These are phyloP conservation scores for Carex arenaria DNA, from an alignment of 202 grass and related monocot species.

Conservation along the genomic window DNA sequence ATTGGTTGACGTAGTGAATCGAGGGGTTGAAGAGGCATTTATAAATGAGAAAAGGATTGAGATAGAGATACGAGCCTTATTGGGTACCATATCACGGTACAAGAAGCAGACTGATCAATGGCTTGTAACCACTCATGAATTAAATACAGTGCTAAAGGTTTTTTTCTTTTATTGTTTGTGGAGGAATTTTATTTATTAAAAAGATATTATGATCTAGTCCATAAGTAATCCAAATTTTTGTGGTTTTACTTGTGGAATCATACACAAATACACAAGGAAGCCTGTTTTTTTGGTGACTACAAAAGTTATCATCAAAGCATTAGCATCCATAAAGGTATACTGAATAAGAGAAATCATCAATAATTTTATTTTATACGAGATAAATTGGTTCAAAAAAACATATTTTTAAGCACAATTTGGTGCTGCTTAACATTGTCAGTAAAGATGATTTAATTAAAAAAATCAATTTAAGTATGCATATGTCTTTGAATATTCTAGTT, in stretches of 20 bases:
- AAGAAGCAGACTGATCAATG: constrained; percentile 81
- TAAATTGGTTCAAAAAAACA: not conserved
- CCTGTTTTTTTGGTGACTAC: not conserved
- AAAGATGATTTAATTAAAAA: not conserved
- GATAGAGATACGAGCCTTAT: constrained; percentile 54
- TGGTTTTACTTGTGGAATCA: not conserved
- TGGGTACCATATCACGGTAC: constrained; percentile 47
- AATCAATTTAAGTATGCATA: not conserved
- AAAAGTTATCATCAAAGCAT: not conserved
- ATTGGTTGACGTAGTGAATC: constrained; percentile 58
- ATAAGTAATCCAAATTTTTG: not conserved
- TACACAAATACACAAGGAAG: not conserved
- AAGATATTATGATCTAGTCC: not conserved
- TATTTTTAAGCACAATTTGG: not conserved
- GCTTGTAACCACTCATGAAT: constrained; percentile 56
- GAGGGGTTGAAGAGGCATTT: constrained; percentile 64
- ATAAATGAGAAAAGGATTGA: constrained; percentile 73
- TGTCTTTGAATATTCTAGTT: not conserved
- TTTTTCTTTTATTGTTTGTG: not conserved
- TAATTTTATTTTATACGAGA: not conserved
- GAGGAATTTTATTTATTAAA: not conserved
- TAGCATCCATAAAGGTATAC: not conserved
- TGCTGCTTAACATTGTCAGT: not conserved
- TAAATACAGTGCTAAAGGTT: constrained; percentile 76
- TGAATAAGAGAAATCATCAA: not conserved